Base-by-base conservation (phyloP, 1,284 basidiomycete species). In the Termitomyces sp. region DNA sequence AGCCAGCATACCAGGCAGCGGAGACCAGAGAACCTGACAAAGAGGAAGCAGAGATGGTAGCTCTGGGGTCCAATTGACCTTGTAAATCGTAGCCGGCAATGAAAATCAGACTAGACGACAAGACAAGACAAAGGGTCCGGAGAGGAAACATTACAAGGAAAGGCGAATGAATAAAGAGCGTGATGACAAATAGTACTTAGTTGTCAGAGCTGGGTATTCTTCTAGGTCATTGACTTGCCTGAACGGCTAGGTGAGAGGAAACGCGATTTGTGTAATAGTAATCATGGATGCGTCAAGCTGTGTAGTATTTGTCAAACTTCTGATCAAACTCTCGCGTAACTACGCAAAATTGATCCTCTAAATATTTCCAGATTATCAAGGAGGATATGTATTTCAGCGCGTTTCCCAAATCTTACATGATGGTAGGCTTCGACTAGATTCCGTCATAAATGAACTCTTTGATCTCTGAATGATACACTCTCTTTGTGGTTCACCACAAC, bases 1-100 rank as follows among this genome's bases (percentile, higher is more conserved):
- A 88, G 24, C 82, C 81, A 42, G 84, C 76, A 62, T 78, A 86
- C 84, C 84, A 88, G 21, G 81, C 77, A 44, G 81, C 73, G 36
- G 80, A 52, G n/a, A 61, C 31, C n/a, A 54, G 13, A 24, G 55
- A 50, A 41, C 42, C 30, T 21, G 34, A 7, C 21, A 52, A 50
- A 19, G 58, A 54, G 12, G 57, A 55, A 3, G 55, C 39, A 28
- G 56, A 39, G 5, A 49, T 21, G 26, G 31, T 24, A 15, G 39
- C 43, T 58, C 43, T 51, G 13, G 50, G 46, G 30, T 58, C 54
- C 33, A 51, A 28, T 19, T 12, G 39, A 50, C 34, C 28, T 19
- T 43, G 45, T 15, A 50, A 43, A 30, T 56, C 30, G 39, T 34
- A 34, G 30, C 49, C 49, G 47, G 38, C 45, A 31, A 48, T 50